Evolutionary conservation across 495 filamentous ascomycete species (phyloP), one percentile per base, ranked within the genome.

Genomic region (Thermothielavioides terrestris): DNA sequence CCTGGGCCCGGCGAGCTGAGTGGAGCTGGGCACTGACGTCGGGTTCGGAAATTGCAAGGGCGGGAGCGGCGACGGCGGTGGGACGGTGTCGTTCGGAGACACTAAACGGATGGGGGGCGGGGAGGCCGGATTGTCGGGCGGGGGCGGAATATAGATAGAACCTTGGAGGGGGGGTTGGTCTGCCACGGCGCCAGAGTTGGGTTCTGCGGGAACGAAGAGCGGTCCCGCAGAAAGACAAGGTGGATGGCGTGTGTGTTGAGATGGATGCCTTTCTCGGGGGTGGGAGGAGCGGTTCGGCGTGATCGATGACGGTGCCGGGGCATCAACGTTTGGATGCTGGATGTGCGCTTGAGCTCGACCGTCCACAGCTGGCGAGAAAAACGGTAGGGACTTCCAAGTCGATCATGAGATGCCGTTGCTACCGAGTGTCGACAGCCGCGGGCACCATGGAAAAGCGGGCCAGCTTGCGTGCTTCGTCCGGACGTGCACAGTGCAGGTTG

Each of bases 41-140:
- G 30, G 53, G 49, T 12, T 44, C 30, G 27, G 56, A 46, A 35
- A 32, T 22, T 39, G 59, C 38, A 47, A 54, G 47, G 48, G 59
- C 43, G 46, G 34, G 42, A 46, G 50, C n/a, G 28, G 52, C 22
- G 55, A 56, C 50, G 48, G 62, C 21, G 34, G 27, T 20, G 34
- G 44, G 20, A 28, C 20, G 42, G 53, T 49, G 47, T 64, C 70
- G 68, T 60, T 64, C 52, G 67, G 46, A 55, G 71, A 53, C 56
- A 53, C 41, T 41, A 51, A 58, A n/a, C n/a, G n/a, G n/a, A n/a
- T n/a, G 53, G 66, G 59, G 47, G 55, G 21, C 49, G 62, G 69
- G 56, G 65, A 65, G 61, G 62, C 67, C 66, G 68, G 64, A 62
- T 61, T 59, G 69, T 70, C 70, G 69, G 73, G 59, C 61, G 61